Conservation (phyloP, 1,284 basidiomycete genomes). For the Fereydounia khargensis region DNA sequence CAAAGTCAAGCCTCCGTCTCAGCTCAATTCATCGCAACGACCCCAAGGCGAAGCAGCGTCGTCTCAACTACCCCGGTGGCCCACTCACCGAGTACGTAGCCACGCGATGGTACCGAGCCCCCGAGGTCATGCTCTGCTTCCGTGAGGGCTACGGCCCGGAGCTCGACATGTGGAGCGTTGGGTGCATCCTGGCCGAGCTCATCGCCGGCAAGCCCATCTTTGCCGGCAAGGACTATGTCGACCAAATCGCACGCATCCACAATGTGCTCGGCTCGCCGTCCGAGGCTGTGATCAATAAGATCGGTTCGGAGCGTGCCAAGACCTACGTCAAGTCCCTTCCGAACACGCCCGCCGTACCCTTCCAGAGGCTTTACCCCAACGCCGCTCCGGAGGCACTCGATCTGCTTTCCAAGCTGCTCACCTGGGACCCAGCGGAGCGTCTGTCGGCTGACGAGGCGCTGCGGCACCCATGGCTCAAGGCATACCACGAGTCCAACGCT, state of each 20-base stretch:
- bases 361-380: constrained; percentile 38
- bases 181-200: constrained; percentile 55
- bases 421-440: constrained; percentile 52
- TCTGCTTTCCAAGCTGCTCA: constrained; percentile 44
- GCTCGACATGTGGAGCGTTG: constrained; percentile 56
- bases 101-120: constrained; percentile 55
- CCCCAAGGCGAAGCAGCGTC: constrained; percentile 29
- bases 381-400: constrained; percentile 47
- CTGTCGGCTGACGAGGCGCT: constrained; percentile 51
- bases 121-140: constrained; percentile 57
- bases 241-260: constrained; percentile 54
- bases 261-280: constrained; percentile 51
- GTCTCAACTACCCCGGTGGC: constrained; percentile 51
- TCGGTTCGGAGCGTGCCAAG: constrained; percentile 48
- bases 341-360: constrained; percentile 28
- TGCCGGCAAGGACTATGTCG: constrained; percentile 55
- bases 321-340: constrained; percentile 51
- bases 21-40: constrained; percentile 22
- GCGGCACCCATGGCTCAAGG: constrained; percentile 51
- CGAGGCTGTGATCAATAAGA: constrained; percentile 37
- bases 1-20: too few species aligned
- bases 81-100: constrained; percentile 55
- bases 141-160: constrained; percentile 51
- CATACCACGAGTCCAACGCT: constrained; percentile 48
- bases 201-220: constrained; percentile 51